Percentiles rank a stretch among this genome's conserved stretches.
Conservation (phyloP, 2,329 filamentous ascomycete species). For the Lachnum nothofagi region DNA sequence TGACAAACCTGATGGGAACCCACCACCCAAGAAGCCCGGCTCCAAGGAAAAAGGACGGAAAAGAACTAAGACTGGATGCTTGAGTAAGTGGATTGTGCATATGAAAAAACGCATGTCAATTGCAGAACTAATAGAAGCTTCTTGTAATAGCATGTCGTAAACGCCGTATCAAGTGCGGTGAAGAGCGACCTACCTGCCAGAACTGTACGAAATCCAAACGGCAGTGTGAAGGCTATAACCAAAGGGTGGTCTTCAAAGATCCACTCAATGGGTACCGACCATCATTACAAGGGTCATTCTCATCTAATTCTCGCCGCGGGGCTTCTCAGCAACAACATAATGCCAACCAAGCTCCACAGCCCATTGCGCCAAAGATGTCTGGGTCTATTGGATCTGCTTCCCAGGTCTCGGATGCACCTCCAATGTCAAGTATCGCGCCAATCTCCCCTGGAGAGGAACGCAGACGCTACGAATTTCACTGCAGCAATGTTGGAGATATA, state of each 20-base stretch:
- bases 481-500: not conserved
- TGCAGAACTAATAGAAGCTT: not conserved
- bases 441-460: conserved; percentile 6
- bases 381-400: conserved; percentile 2
- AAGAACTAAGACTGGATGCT: conserved; percentile 85
- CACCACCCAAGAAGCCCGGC: conserved; percentile 21
- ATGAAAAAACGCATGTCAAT: not conserved
- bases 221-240: conserved; percentile 77
- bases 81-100: conserved; percentile 56
- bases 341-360: not conserved
- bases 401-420: conserved; percentile 2
- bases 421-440: not conserved
- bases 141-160: conserved; percentile 71
- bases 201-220: conserved; percentile 86
- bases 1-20: conserved; percentile 4
- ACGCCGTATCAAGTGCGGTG: conserved; percentile 94
- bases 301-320: conserved; percentile 4
- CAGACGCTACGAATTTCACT: conserved; percentile 7
- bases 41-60: conserved; percentile 28
- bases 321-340: conserved; percentile 1
- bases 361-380: conserved; percentile 13
- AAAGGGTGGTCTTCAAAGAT: conserved; percentile 75
- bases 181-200: conserved; percentile 74
- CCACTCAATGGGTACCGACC: conserved; percentile 54
- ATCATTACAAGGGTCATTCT: conserved; percentile 34